Evolutionary conservation across 192 early-diverging fungal species (phyloP).

Genomic region (Coemansia sp.): DNA sequence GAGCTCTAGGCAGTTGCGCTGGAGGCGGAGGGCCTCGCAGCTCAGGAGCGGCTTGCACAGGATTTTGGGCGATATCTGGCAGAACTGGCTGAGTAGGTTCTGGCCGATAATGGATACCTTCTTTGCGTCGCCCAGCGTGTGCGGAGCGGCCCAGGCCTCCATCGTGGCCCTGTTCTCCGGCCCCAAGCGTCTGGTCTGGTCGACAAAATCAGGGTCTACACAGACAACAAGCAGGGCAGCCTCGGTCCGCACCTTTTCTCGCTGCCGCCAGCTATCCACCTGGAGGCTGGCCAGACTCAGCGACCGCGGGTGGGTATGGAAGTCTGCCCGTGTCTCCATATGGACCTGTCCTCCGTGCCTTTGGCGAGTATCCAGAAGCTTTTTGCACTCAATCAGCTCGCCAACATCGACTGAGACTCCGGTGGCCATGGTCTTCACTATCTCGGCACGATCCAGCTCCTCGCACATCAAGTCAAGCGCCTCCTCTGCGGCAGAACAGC

Average conservation of each 20-base stretch:
- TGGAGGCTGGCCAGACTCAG: conserved; percentile 31
- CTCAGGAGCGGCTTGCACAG: conserved; percentile 79
- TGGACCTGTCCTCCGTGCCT: conserved; percentile 8
- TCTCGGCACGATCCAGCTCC: no score
- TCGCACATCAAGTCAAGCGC: no score
- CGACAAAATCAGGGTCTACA: conserved; percentile 86
- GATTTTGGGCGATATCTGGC: conserved; percentile 77
- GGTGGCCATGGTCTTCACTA: not conserved
- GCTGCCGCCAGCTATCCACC: conserved; percentile 57
- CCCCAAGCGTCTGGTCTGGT: conserved; percentile 79
- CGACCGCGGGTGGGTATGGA: conserved; percentile 43
- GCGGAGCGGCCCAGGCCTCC: conserved; percentile 85
- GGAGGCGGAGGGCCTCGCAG: conserved; percentile 85
- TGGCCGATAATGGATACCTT: conserved; percentile 60
- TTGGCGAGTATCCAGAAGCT: not conserved
- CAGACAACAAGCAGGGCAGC: conserved; percentile 83
- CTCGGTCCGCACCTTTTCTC: conserved; percentile 71
- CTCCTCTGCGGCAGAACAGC: no score
- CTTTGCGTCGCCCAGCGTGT: not conserved
- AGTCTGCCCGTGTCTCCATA: conserved; percentile 34
- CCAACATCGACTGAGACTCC: not conserved
- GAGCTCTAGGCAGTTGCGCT: conserved; percentile 75
- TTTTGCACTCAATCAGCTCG: not conserved
- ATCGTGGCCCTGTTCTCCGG: conserved; percentile 80
- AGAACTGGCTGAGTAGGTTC: conserved; percentile 86